phyloP scores from a whole-genome alignment of 148 eudicot genomes.

The Silene conica region DNA sequence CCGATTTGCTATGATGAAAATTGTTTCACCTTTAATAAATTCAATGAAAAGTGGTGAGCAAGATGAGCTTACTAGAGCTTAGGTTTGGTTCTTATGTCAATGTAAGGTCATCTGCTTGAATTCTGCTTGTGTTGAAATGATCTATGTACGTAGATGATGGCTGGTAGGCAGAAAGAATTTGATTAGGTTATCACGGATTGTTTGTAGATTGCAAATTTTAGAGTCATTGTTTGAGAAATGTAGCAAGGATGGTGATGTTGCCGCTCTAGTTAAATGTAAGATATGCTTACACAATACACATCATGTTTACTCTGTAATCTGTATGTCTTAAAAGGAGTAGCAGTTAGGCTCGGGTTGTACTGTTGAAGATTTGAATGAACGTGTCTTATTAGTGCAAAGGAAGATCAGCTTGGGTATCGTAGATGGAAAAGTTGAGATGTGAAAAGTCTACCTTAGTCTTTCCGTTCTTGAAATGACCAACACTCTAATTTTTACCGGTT shows the following conservation, averaged over 20 bases:
- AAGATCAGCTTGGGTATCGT: not conserved
- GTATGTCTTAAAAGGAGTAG: not conserved
- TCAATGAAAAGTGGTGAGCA: too few species aligned
- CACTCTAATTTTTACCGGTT: too few species aligned
- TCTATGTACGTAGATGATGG: not conserved
- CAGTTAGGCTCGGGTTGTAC: not conserved
- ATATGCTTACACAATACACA: slow-evolving; percentile 4
- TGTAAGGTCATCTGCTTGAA: not conserved
- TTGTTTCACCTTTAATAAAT: not conserved
- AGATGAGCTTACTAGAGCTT: not conserved
- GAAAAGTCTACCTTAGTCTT: not conserved
- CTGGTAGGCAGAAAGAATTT: not conserved
- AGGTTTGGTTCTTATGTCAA: too few species aligned
- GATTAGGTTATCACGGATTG: not conserved
- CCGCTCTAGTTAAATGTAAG: not conserved
- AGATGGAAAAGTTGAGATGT: too few species aligned
- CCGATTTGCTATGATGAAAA: not conserved
- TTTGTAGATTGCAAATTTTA: not conserved
- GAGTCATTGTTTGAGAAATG: not conserved
- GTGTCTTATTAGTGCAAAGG: not conserved
- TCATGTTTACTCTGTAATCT: not conserved
- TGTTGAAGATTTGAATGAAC: not conserved
- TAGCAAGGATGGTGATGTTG: not conserved
- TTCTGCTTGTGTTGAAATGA: not conserved
- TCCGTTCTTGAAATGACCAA: not conserved